Percentiles rank a stretch among this genome's conserved stretches.
phyloP scores from a whole-genome alignment of 2,329 filamentous ascomycete genomes.

The Stachybotrys echinatus region DNA sequence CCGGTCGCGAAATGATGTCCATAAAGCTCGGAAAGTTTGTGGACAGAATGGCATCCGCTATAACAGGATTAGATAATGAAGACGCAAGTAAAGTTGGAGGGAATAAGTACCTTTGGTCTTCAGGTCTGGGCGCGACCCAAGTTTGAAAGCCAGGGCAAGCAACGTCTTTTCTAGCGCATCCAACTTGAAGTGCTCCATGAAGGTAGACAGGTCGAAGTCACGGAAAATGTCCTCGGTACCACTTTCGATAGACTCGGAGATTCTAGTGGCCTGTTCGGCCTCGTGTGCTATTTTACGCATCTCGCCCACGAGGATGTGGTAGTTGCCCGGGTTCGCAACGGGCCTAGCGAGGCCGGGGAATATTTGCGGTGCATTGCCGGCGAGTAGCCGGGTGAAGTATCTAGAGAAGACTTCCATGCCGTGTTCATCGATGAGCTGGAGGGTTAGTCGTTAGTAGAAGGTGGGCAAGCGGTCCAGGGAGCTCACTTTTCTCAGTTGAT shows the following conservation, averaged over 20 bases:
- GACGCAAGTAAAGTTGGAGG: slow-evolving; percentile 17
- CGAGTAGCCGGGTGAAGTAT: slow-evolving; percentile 89
- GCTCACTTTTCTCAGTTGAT: slow-evolving; percentile 85
- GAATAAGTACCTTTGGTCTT: slow-evolving; percentile 73
- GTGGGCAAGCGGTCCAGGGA: neutral
- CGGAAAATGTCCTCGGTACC: slow-evolving; percentile 90
- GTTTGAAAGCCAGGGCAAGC: slow-evolving; percentile 83
- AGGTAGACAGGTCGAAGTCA: slow-evolving; percentile 92
- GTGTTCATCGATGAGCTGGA: slow-evolving; percentile 88
- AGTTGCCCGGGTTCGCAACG: slow-evolving; percentile 72
- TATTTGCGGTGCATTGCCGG: slow-evolving; percentile 85
- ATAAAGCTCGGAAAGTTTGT: slow-evolving; percentile 75
- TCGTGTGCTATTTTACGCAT: slow-evolving; percentile 81
- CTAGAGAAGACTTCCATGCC: slow-evolving; percentile 98
- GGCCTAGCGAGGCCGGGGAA: slow-evolving; percentile 75
- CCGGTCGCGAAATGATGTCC: slow-evolving; percentile 64
- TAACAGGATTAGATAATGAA: slow-evolving; percentile 37
- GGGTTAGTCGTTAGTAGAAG: neutral
- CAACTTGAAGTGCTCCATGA: slow-evolving; percentile 93
- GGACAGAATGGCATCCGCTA: slow-evolving; percentile 86
- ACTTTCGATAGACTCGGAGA: slow-evolving; percentile 88
- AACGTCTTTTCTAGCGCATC: slow-evolving; percentile 84
- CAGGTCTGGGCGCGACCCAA: slow-evolving; percentile 72
- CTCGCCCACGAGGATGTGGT: slow-evolving; percentile 75
- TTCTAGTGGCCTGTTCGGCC: slow-evolving; percentile 77